Conservation (phyloP, 306 rosid genomes). For the Ziziphus jujuba region DNA sequence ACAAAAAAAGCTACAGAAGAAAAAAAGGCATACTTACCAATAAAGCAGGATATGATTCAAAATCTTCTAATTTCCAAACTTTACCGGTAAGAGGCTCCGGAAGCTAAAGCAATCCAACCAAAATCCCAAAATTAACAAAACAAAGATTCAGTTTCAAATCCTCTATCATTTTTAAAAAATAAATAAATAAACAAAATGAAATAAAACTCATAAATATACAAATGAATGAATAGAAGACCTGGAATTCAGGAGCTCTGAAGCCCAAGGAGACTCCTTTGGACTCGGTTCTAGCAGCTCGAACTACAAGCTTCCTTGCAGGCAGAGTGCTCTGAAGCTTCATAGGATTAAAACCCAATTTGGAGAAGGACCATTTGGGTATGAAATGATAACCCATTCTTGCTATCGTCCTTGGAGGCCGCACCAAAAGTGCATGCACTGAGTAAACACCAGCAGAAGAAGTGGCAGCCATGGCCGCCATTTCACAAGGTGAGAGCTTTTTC, state of each 20-base stretch:
- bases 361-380: slow-evolving; percentile 30
- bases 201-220: neutral
- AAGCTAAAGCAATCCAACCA: slow-evolving; percentile 44
- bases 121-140: slow-evolving; percentile 13
- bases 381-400: slow-evolving; percentile 17
- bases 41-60: slow-evolving; percentile 88
- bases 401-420: slow-evolving; percentile 25
- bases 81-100: slow-evolving; percentile 91
- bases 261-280: slow-evolving; percentile 68
- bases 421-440: slow-evolving; percentile 28
- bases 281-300: slow-evolving; percentile 63
- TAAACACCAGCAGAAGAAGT: slow-evolving; percentile 16
- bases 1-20: neutral
- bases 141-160: neutral
- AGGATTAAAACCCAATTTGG: slow-evolving; percentile 41
- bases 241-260: slow-evolving; percentile 79
- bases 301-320: slow-evolving; percentile 33
- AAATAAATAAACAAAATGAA: neutral
- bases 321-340: slow-evolving; percentile 29
- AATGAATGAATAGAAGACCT: slow-evolving; percentile 37
- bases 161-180: neutral
- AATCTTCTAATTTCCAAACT: slow-evolving; percentile 79
- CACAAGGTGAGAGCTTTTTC: too few relatives aligned
- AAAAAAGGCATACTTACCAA: slow-evolving; percentile 45
- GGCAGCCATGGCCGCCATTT: neutral